Conservation (phyloP, 352 stramenopile species). For the Thalassiosira sp. region DNA sequence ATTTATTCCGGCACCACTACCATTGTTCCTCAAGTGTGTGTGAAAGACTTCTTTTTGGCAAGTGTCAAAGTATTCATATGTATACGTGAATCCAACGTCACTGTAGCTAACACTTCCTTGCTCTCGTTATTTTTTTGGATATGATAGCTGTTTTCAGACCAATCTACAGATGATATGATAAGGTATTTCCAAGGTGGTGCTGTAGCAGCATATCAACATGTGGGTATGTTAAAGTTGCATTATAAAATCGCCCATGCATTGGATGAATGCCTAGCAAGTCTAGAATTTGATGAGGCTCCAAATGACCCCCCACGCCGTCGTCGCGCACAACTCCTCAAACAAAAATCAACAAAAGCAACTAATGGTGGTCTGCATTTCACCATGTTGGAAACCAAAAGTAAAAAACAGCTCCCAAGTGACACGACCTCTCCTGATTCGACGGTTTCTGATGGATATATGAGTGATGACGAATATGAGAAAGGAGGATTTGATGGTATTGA, state of each 20-base stretch:
- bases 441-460: slow-evolving; percentile 19
- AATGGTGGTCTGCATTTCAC: slow-evolving; percentile 35
- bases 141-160: slow-evolving; percentile 69
- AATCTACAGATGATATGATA: slow-evolving; percentile 57
- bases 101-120: not conserved
- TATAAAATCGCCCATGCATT: slow-evolving; percentile 76
- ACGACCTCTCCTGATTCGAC: slow-evolving; percentile 15
- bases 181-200: slow-evolving; percentile 73
- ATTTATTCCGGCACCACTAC: slow-evolving; percentile 76
- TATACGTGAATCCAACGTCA: not conserved
- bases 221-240: slow-evolving; percentile 78
- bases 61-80: slow-evolving; percentile 1
- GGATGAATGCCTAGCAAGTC: slow-evolving; percentile 73
- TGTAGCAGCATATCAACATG: slow-evolving; percentile 79
- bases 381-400: slow-evolving; percentile 26
- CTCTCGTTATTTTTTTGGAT: not conserved
- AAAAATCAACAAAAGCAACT: slow-evolving; percentile 16
- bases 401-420: slow-evolving; percentile 4
- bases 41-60: slow-evolving; percentile 72
- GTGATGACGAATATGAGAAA: slow-evolving; percentile 46
- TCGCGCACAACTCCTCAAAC: slow-evolving; percentile 40
- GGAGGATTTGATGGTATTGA: slow-evolving; percentile 54
- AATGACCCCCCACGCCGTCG: slow-evolving; percentile 26
- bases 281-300: slow-evolving; percentile 59
- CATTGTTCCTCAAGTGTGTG: slow-evolving; percentile 77